phyloP scores from a whole-genome alignment of 768 basidiomycete species.

The Mycena belliarum region DNA sequence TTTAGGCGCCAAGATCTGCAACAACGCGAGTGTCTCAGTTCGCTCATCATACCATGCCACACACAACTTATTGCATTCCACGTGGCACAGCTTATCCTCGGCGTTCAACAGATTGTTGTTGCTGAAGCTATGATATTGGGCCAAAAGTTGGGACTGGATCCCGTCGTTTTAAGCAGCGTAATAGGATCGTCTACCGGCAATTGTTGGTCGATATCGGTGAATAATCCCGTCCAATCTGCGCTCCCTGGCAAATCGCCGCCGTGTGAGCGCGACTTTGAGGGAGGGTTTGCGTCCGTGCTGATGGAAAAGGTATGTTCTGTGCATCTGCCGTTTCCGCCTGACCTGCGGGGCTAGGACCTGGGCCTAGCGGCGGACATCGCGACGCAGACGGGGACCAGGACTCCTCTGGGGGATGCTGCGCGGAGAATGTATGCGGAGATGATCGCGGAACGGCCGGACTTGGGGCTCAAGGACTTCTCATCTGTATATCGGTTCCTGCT shows the following conservation, averaged over 20 bases:
- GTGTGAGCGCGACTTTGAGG: constrained; percentile 80
- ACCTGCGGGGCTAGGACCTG: constrained; percentile 66
- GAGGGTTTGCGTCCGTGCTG: constrained; percentile 79
- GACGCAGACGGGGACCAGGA: constrained; percentile 42
- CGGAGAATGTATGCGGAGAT: constrained; percentile 61
- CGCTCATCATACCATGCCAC: constrained; percentile 23
- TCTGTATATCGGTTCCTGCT: constrained; percentile 70
- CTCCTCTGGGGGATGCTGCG: constrained; percentile 71
- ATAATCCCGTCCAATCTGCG: constrained; percentile 84
- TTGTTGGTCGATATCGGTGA: constrained; percentile 83
- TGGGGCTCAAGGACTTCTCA: constrained; percentile 77
- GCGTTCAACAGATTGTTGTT: constrained; percentile 80
- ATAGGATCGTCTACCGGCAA: constrained; percentile 84
- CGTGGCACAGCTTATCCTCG: constrained; percentile 56
- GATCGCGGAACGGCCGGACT: constrained; percentile 53
- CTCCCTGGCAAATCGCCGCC: constrained; percentile 74
- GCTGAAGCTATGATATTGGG: constrained; percentile 93
- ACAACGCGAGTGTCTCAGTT: constrained; percentile 57
- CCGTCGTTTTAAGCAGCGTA: constrained; percentile 74
- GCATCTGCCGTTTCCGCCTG: not conserved
- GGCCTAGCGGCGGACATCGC: constrained; percentile 74
- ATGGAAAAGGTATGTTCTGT: constrained; percentile 71
- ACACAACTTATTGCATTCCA: constrained; percentile 17
- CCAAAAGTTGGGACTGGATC: constrained; percentile 75
- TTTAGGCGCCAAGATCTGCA: constrained; percentile 88